Evolutionary conservation across 768 basidiomycete genomes (phyloP), one percentile per base, ranked within the genome.

Genomic region (Ramaria sp.): DNA sequence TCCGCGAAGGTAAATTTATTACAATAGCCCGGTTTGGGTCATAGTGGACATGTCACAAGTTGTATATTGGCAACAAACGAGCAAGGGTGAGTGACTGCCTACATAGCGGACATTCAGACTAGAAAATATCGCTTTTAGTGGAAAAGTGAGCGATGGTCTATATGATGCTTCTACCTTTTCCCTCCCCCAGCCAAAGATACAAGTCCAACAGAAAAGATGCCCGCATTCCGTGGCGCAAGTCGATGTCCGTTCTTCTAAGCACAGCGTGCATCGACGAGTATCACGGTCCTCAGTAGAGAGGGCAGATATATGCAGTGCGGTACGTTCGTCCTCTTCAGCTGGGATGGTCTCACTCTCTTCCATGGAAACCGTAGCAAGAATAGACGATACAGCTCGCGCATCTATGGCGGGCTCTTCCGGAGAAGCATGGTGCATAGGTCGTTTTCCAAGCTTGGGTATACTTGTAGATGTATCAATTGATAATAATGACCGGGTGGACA

Each of bases 71-170:
- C 59, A 91, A 67, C 53, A 93, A 68, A 58, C 80, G 80, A 46
- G 81, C 76, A 56, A 91, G 70, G 68, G 77, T 79, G 59, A 93
- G 68, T 10, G 78, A 76, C 66, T 93, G 91, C 61, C 91, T 79
- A 69, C 91, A 93, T 7, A 93, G 72, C 2, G 91, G 91, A 67
- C 91, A 93, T 68, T 92, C 91, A 9, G 89, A 77, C 86, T 88
- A 61, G 22, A 19, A 22, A 43, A 43, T 19, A 43, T 10, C 34
- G 13, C 42, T 43, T 17, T 43, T 9, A 43, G 42, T 43, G 17
- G n/a, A 43, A n/a, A 19, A 43, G 10, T 43, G 42, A 43, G 7
- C n/a, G n/a, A 19, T 41, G 13, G 39, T n/a, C 12, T 12, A 41
- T n/a, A 43, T n/a, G 7, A 43, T n/a, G 42, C 42, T n/a, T 43